phyloP scores from a whole-genome alignment of 331 rosid species.

The Cucumis variabilis region DNA sequence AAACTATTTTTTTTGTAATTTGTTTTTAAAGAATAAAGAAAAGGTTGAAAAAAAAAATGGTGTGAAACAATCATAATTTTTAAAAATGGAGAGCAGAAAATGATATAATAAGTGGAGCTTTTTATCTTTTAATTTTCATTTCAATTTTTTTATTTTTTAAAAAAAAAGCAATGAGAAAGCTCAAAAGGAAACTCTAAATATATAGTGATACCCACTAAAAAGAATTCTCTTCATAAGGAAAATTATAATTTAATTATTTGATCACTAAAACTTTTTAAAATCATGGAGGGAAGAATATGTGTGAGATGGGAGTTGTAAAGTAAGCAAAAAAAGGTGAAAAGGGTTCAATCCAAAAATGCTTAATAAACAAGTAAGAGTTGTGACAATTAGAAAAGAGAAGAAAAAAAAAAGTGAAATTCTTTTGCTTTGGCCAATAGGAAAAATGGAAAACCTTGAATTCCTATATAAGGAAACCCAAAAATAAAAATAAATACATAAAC shows the following conservation, averaged over 20 bases:
- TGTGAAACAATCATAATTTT: neutral
- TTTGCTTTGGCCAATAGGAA: neutral
- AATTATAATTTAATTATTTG: neutral
- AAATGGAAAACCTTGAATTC: neutral
- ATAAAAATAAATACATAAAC: neutral
- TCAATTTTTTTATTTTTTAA: no score
- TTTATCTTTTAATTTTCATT: neutral
- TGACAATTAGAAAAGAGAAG: neutral
- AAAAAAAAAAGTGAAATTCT: neutral
- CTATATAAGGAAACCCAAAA: neutral
- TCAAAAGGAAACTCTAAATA: neutral
- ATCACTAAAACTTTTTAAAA: neutral
- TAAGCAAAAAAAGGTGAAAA: neutral
- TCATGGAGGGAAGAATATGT: neutral
- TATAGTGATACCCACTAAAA: conserved; percentile 7
- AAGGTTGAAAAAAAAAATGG: neutral
- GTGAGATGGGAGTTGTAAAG: conserved; percentile 19
- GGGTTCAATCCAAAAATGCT: conserved; percentile 4
- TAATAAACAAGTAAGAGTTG: conserved; percentile 4
- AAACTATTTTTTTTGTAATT: no score
- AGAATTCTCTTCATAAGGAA: neutral
- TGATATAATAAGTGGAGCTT: neutral
- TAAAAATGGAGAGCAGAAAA: no score
- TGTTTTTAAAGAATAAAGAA: no score
- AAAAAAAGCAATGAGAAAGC: neutral